Evolutionary conservation across 2,329 filamentous ascomycete genomes (phyloP).

Genomic region (Colletotrichum falcatum): DNA sequence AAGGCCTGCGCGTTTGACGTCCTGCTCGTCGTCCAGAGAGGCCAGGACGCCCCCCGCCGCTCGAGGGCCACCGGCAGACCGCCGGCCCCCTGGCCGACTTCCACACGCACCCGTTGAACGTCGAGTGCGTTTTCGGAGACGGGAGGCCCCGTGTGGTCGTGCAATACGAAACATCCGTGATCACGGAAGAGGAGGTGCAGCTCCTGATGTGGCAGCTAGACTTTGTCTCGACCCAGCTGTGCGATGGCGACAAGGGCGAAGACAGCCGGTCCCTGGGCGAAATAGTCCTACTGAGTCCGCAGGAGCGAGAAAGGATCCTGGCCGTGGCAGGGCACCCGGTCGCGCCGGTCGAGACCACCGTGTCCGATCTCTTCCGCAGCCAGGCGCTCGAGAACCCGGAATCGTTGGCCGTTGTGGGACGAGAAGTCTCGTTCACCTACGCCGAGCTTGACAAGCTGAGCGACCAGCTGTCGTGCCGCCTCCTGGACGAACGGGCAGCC

Average conservation of each 20-base stretch:
- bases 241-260: neutral
- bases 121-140: neutral
- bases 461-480: neutral
- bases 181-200: neutral
- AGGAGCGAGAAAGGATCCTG: neutral
- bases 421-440: neutral
- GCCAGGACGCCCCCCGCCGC: too few relatives aligned
- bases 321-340: neutral
- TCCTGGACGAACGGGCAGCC: neutral
- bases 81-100: neutral
- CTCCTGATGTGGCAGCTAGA: neutral
- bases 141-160: neutral
- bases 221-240: neutral
- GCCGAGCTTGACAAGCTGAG: neutral
- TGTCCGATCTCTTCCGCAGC: neutral
- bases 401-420: neutral
- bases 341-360: neutral
- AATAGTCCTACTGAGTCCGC: neutral
- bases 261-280: neutral
- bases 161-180: neutral
- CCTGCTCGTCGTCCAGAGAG: neutral
- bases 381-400: neutral
- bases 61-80: neutral
- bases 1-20: neutral
- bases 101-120: neutral